Base-by-base conservation (phyloP, 2,329 filamentous ascomycete species). In the Paracorniculantispora psalliotae region DNA sequence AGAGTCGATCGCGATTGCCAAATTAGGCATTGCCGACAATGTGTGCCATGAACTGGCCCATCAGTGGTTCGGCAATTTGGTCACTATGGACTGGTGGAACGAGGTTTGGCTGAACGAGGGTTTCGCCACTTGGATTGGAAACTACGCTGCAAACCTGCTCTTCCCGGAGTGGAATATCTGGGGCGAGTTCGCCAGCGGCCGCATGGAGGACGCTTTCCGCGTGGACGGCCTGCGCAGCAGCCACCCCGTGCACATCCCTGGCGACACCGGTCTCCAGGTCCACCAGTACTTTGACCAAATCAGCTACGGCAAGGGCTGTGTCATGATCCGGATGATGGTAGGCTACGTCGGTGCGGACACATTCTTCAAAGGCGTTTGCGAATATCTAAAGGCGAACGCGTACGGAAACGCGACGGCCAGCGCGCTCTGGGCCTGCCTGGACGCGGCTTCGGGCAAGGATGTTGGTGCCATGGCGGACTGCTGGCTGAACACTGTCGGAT, bases 261-360 rank as follows among this genome's bases (percentile, higher is more conserved):
- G 97, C 26, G 87, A 87, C 66, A 92, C 97, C 71, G 93, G 92
- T 33, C 83, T 97, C 10, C 93, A 97, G 66, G 91, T 97, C 63
- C 94, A 97, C 73, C 94, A 97, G 73, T 96, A 97, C 64, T 97
- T 99, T 69, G 94, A 99, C 72, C 85, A 88, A 71, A 97, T 99
- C 74, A 96, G 90, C 75, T 99, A 97, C 71, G 81, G 94, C 63
- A 97, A 99, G 78, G 94, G 94, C 39, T 96, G 91, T 76, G 96
- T 92, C 2, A 90, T 94, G 61, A 94, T 99, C 69, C 89, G 94
- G 69, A 97, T 97, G 94, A 77, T 99, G 67, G 92, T 91, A 66
- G 87, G 88, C 67, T 90, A 97, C 72, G 84, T 99, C n/a, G 92
- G 92, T 15, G 87, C 89, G 53, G 86, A 96, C 67, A 89, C 85